Base-by-base conservation (phyloP, 495 filamentous ascomycete species). In the Penicillium herquei region DNA sequence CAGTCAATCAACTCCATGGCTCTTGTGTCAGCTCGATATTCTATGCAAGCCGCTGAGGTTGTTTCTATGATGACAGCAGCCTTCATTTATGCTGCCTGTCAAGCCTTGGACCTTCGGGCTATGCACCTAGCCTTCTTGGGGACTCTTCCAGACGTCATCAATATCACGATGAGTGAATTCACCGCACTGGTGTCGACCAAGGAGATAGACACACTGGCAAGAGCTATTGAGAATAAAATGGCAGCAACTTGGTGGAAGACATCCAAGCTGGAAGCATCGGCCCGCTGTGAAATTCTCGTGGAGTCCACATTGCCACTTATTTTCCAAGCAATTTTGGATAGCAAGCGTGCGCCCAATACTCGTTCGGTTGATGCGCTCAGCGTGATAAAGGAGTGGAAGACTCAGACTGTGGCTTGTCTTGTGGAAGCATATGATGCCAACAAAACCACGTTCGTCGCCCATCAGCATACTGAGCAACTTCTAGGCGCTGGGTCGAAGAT, bases 1-100 rank as follows among this genome's bases (percentile, higher is more conserved):
- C 83, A 86, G 62, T 66, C 69, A 2, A 57, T 85, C 43, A 85
- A 84, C 60, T 82, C 77, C 1, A 75, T 84, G 56, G 83, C 83
- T 0, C 64, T 84, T 2, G 70, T 81, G 3, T 73, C 76, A 57
- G 76, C 78, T 1, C 73, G 86, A 2, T 79, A 80, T 44, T 81
- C 81, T 8, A 60, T 74, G 13, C 64, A 78, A 47, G 76, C 82
- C 2, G 71, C 80, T 0, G 83, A 87, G 34, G 52, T 87, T 0
- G 44, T 88, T 0, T 71, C 71, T 0, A 45, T 81, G 43, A 83
- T 88, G 74, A 56, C 58, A 1, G 78, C 82, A 0, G 67, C 68
- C 1, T 72, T 78, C 41, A 58, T 86, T 5, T 84, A 78, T 52
- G 71, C 71, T 1, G 53, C 74, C 3, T 87, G 84, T 56, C 68